A percentile compares a stretch with the other conserved stretches of the same genome.
Conservation (phyloP, 306 rosid genomes). For the Prosopis cineraria region DNA sequence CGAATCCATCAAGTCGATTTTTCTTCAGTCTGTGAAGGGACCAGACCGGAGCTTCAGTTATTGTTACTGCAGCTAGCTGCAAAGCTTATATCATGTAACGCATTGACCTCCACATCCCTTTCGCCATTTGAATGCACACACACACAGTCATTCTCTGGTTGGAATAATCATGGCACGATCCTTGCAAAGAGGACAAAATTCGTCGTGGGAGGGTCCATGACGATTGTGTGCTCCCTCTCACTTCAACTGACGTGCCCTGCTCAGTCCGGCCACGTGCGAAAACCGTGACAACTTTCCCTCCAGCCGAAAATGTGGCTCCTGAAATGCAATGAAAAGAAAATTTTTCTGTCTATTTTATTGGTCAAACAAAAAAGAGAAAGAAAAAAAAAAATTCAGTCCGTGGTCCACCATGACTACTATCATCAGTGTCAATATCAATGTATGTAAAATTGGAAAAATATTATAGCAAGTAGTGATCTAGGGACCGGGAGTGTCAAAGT, state of each 20-base stretch:
- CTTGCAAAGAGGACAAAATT: not conserved
- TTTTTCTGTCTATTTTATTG: too few species aligned
- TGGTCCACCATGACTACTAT: too few species aligned
- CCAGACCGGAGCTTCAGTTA: not conserved
- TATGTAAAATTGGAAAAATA: too few species aligned
- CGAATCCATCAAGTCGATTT: conserved; percentile 30
- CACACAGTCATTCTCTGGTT: not conserved
- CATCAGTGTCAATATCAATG: too few species aligned
- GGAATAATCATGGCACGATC: not conserved
- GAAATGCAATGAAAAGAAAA: too few species aligned
- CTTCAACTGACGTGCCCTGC: not conserved
- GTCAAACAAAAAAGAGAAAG: too few species aligned
- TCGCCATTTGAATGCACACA: not conserved
- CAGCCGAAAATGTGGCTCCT: not conserved
- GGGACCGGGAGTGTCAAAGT: too few species aligned
- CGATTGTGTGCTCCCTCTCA: not conserved
- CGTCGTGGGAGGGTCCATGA: not conserved
- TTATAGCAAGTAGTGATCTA: too few species aligned
- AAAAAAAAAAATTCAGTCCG: too few species aligned
- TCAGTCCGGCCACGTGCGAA: not conserved
- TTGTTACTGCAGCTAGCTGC: not conserved
- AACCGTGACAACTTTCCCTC: not conserved
- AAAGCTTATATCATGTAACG: not conserved
- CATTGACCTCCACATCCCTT: not conserved
- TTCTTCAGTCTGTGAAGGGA: not conserved